Base-by-base conservation (phyloP, 345 rosid genomes). In the Kandelia obovata region DNA sequence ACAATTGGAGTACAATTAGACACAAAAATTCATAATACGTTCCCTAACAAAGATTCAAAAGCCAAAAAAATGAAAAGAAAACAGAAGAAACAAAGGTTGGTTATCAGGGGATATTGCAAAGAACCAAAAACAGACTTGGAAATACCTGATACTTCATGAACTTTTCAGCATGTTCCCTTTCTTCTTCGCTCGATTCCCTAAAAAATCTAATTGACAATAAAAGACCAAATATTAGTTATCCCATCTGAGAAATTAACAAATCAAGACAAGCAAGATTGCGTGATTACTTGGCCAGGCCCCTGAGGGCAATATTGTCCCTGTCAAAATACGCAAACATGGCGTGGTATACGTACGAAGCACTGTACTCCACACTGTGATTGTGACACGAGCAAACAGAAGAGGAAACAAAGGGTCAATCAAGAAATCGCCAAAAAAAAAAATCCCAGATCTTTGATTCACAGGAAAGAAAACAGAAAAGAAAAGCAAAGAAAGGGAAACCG, bases 161-260 rank as follows among this genome's bases (percentile, higher is more conserved):
- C 78, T 85, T 89, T 67, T 91, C 97, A 1, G 96, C 96, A 63
- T 91, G 96, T 5, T 77, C 86, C 73, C 97, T 91, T 82, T 91
- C 96, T 68, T 91, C 96, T 59, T 86, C 96, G 77, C 96, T 91
- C 2, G 97, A 87, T 49, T 91, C 96, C 85, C 87, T 89, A 81
- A 91, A 91, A 75, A 91, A 91, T 53, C 97, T 91, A 75, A 17
- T 53, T 30, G 23, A 13, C 58, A 55, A 55, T 21, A 9, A 55
- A 55, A 55, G 28, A 55, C 28, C 16, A 55, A 23, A 7, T 1
- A 55, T 7, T 9, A n/a, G 27, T 2, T 55, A n/a, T 55, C 27
- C 60, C 55, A 32, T 20, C 23, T 49, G 25, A 31, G 19, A 5
- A 58, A 2, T 35, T 5, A 73, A 16, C 0, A 23, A 67, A 5